These are phyloP conservation scores for Brassica nigra DNA, from an alignment of 345 rosid genomes.

Conservation along the genomic window DNA sequence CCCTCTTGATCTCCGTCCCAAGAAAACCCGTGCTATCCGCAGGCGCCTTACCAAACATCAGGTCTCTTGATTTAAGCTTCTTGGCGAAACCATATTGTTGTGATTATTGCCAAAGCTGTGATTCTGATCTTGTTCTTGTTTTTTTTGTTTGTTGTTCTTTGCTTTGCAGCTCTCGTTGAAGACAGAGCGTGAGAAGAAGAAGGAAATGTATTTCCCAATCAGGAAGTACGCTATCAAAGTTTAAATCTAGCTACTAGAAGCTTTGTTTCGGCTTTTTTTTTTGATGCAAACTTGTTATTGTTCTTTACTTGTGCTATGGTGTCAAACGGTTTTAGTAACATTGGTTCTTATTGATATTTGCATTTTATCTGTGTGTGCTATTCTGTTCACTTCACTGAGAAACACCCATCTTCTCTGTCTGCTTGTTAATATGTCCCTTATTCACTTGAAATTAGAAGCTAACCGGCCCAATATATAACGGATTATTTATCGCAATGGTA, in stretches of 20 bases:
- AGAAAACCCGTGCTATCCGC: constrained; percentile 94
- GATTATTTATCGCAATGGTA: background rate
- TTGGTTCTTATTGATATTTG: background rate
- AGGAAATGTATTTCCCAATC: constrained; percentile 60
- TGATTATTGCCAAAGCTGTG: background rate
- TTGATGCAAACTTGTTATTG: constrained; percentile 31
- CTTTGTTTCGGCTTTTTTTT: constrained; percentile 13
- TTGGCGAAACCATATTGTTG: too few species aligned
- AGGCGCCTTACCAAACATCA: constrained; percentile 90
- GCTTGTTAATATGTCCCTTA: background rate
- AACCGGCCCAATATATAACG: background rate
- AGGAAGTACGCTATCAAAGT: constrained; percentile 72
- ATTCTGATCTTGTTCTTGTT: background rate
- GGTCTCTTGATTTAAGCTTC: constrained; percentile 39
- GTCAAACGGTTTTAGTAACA: constrained; percentile 5
- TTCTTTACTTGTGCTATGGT: background rate
- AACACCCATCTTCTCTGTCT: background rate
- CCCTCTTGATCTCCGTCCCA: constrained; percentile 97
- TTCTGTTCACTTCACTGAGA: background rate
- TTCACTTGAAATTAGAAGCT: background rate
- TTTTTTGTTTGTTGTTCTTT: background rate
- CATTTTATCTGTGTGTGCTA: background rate
- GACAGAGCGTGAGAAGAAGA: constrained; percentile 67
- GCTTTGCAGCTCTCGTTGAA: constrained; percentile 39
- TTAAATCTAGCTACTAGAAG: constrained; percentile 15